These are phyloP conservation scores for Suillus placidus DNA, from an alignment of 768 basidiomycete species.

Conservation along the genomic window DNA sequence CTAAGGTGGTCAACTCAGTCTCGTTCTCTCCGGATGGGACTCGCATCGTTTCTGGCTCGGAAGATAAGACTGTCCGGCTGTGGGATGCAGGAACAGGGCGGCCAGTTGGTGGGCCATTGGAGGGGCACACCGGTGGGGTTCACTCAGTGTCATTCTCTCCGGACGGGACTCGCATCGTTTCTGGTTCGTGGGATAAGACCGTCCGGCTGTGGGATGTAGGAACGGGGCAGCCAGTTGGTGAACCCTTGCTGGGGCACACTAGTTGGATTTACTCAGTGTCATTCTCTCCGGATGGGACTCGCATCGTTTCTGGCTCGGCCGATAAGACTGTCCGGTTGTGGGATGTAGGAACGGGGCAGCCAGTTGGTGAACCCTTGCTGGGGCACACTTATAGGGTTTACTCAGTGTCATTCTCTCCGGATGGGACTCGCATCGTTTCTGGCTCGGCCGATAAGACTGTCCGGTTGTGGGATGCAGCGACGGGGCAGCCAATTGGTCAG, in stretches of 20 bases:
- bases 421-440: too few species aligned
- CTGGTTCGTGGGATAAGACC: accelerated
- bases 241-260: not conserved
- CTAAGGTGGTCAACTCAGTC: not conserved
- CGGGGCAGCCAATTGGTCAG: too few species aligned
- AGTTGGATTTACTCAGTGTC: not conserved
- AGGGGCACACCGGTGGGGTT: not conserved
- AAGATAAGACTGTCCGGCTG: not conserved
- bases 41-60: not conserved
- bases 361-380: too few species aligned
- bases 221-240: not conserved
- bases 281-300: too few species aligned
- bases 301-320: too few species aligned
- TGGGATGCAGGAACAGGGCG: not conserved
- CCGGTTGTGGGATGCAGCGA: too few species aligned
- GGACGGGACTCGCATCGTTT: not conserved
- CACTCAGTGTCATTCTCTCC: not conserved
- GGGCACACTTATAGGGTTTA: too few species aligned
- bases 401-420: too few species aligned
- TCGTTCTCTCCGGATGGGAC: not conserved
- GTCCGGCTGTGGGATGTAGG: not conserved
- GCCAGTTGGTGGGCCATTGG: not conserved
- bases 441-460: too few species aligned
- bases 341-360: too few species aligned
- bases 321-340: too few species aligned